phyloP scores from a whole-genome alignment of 768 basidiomycete genomes.

The Lanmaoa rubissima region DNA sequence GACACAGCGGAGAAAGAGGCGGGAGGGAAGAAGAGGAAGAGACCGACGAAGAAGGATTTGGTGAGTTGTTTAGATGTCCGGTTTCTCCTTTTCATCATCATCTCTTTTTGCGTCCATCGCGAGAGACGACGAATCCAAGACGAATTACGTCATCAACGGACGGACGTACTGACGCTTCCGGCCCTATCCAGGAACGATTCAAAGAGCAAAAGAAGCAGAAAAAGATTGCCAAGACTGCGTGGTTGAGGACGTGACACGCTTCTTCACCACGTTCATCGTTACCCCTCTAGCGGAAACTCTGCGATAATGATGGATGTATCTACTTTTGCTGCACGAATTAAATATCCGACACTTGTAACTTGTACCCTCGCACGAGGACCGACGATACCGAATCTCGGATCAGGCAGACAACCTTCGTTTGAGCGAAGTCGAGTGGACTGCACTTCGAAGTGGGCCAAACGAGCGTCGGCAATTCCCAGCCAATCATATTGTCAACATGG shows the following conservation, averaged over 20 bases:
- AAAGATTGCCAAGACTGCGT: conserved; percentile 87
- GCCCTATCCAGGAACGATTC: conserved; percentile 63
- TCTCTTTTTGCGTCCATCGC: conserved; percentile 19
- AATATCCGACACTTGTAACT: background rate
- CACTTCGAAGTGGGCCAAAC: no score
- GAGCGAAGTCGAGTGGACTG: no score
- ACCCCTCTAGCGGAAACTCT: background rate
- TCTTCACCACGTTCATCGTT: background rate
- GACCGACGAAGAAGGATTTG: conserved; percentile 80
- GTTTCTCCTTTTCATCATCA: conserved; percentile 14
- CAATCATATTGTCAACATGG: no score
- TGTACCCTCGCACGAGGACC: background rate
- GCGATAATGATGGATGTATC: conserved; percentile 1
- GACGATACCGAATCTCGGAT: background rate
- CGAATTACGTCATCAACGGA: conserved; percentile 13
- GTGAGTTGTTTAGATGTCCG: conserved; percentile 42
- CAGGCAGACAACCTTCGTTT: no score
- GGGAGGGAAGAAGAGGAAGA: conserved; percentile 72
- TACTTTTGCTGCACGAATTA: background rate
- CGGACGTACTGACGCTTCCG: conserved; percentile 26
- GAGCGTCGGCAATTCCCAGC: no score
- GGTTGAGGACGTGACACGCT: conserved; percentile 58
- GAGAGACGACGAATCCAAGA: conserved; percentile 23
- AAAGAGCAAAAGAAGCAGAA: conserved; percentile 79
- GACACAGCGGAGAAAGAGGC: conserved; percentile 45